Base-by-base conservation (phyloP, 2,329 filamentous ascomycete species). In the Microdochium paspali region DNA sequence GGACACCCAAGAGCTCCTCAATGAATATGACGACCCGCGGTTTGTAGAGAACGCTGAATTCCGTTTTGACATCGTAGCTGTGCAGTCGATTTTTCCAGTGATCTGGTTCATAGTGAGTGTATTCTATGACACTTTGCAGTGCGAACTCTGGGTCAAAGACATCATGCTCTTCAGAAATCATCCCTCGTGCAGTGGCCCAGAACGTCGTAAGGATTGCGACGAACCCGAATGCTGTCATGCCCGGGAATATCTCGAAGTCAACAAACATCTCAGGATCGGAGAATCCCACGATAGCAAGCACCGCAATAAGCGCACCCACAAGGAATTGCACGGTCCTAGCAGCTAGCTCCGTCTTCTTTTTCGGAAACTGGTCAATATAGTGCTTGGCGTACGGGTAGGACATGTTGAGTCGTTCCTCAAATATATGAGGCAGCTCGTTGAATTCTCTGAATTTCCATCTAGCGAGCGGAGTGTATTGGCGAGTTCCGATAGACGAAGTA, bases 401-500 rank as follows among this genome's bases (percentile, higher is more conserved):
- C 85, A 97, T 94, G 54, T 95, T 90, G 39, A 91, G 73, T 20
- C 93, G 82, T 53, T 91, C 87, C 50, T 90, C 80, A 58, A 97
- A 98, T 2, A 97, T 75, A 64, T 98, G 93, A 48, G 85, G 85
- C 1, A 98, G 75, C 64, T 98, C 93, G 59, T 98, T 98, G 74
- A 97, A 98, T 63, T 97, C 91, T 44, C 93, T 84, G 53, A 98
- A 96, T 59, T 96, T 97, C 93, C 93, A 98, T 62, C 95, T 87
- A 0, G 93, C 93, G 45, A 95, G 78, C 1, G 90, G 87, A 0
- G 91, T 97, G 61, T 96, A 98, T 54, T 90, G 84, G 35, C 93
- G 82, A 15, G 89, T 85, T n/a, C 87, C 86, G 31, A 95, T 79
- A 52, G 90, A 84, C 1, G 88, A 82, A 0, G 89, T 91, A 52